Percentiles rank a stretch among this genome's conserved stretches.
These are phyloP conservation scores for Adansonia grandidieri DNA, from an alignment of 441 rosid genomes.

Conservation along the genomic window DNA sequence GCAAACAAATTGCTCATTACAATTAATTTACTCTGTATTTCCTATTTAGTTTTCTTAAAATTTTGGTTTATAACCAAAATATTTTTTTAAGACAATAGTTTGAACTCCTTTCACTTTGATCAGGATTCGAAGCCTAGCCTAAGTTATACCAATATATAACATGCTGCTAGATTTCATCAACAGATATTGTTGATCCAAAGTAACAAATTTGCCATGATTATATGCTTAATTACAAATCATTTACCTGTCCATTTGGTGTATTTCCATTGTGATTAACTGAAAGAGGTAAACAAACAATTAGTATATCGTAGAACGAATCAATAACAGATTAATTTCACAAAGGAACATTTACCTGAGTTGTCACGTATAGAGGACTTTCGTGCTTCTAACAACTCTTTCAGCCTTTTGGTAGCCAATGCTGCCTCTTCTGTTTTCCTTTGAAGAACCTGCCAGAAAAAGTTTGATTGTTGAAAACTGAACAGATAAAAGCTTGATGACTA, in stretches of 20 bases:
- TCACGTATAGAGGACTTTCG: constrained; percentile 55
- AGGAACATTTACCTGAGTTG: constrained; percentile 41
- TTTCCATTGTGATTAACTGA: constrained; percentile 63
- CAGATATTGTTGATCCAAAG: constrained; percentile 14
- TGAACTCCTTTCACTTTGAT: constrained; percentile 21
- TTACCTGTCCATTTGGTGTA: constrained; percentile 62
- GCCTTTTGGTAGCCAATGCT: constrained; percentile 68
- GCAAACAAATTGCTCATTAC: not conserved
- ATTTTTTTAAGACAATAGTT: constrained; percentile 18
- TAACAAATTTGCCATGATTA: constrained; percentile 17
- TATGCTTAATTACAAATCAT: constrained; percentile 23
- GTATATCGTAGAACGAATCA: constrained; percentile 16
- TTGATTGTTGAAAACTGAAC: constrained; percentile 2
- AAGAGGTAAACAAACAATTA: constrained; percentile 36
- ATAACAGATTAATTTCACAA: not conserved
- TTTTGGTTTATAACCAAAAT: not conserved
- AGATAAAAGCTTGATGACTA: constrained; percentile 3
- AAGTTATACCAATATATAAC: constrained; percentile 19
- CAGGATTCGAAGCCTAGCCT: constrained; percentile 22
- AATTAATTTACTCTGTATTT: not conserved
- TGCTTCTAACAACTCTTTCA: constrained; percentile 66
- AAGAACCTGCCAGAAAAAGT: constrained; percentile 61
- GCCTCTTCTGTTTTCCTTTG: constrained; percentile 83
- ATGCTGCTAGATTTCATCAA: constrained; percentile 9
- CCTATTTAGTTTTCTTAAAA: not conserved